Percentiles rank a stretch among this genome's conserved stretches.
These are phyloP conservation scores for Angophora floribunda DNA, from an alignment of 345 rosid genomes.

Conservation along the genomic window DNA sequence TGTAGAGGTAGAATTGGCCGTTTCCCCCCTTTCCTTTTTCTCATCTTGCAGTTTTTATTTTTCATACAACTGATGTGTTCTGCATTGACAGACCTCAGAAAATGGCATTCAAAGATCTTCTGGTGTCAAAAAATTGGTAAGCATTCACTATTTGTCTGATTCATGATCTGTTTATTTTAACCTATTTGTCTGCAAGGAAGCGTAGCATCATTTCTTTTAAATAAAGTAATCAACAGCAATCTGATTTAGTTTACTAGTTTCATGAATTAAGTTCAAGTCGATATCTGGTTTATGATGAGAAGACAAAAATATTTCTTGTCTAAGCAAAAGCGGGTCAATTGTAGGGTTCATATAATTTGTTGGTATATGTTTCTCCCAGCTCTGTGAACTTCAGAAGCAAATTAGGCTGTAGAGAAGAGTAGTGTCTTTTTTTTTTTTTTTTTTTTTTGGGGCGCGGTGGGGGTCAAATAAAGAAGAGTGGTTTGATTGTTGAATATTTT, in stretches of 20 bases:
- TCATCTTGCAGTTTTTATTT: neutral
- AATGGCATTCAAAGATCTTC: slow-evolving; percentile 29
- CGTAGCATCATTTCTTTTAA: neutral
- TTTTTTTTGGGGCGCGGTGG: too few species aligned
- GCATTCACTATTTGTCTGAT: neutral
- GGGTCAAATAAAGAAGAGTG: neutral
- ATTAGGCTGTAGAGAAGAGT: neutral
- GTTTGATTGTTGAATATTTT: neutral
- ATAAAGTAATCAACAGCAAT: neutral
- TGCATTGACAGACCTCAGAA: slow-evolving; percentile 32
- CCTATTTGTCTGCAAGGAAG: neutral
- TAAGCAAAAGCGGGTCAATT: neutral
- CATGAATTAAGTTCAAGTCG: neutral
- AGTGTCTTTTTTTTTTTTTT: too few species aligned
- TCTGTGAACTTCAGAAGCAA: neutral
- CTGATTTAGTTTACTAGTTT: neutral
- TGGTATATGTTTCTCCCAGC: neutral
- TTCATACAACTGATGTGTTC: neutral
- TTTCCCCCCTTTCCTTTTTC: neutral
- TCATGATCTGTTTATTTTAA: neutral
- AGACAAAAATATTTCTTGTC: neutral
- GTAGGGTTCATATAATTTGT: neutral
- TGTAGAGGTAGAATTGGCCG: slow-evolving; percentile 9
- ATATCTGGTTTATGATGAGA: neutral
- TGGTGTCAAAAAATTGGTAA: slow-evolving; percentile 63